phyloP scores from a whole-genome alignment of 306 rosid species.

The Cyamopsis tetragonoloba region DNA sequence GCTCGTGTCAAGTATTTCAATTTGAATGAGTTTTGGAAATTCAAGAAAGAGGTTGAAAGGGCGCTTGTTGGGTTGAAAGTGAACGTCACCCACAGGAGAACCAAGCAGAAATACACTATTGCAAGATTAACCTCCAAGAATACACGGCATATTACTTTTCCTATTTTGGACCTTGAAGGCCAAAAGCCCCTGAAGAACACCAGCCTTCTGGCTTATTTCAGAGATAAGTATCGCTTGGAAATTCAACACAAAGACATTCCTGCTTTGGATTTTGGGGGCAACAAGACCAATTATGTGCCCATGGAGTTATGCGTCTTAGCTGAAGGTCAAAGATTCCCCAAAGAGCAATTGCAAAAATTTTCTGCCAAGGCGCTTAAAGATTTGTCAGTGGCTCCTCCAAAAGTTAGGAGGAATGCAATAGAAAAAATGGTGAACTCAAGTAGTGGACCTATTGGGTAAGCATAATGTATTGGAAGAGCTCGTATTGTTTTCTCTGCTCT shows the following conservation, averaged over 20 bases:
- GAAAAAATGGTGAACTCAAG: slow-evolving; percentile 30
- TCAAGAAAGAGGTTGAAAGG: slow-evolving; percentile 19
- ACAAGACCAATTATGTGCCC: slow-evolving; percentile 45
- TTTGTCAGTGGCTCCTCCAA: slow-evolving; percentile 31
- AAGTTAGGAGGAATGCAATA: slow-evolving; percentile 28
- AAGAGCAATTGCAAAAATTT: slow-evolving; percentile 27
- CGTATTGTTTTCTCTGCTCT: background rate
- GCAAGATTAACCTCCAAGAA: slow-evolving; percentile 20
- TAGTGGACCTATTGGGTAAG: slow-evolving; percentile 70
- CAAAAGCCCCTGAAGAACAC: slow-evolving; percentile 5
- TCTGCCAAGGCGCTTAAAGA: slow-evolving; percentile 32
- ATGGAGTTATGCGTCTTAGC: slow-evolving; percentile 62
- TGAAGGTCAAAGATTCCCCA: slow-evolving; percentile 62
- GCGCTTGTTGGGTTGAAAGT: slow-evolving; percentile 48
- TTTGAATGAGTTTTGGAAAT: slow-evolving; percentile 18
- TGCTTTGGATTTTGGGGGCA: slow-evolving; percentile 45
- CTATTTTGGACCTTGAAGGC: slow-evolving; percentile 23
- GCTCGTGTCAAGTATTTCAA: slow-evolving; percentile 6
- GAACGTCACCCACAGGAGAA: slow-evolving; percentile 51
- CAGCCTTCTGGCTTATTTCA: slow-evolving; percentile 37
- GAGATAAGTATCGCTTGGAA: slow-evolving; percentile 13
- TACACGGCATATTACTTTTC: slow-evolving; percentile 31
- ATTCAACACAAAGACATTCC: slow-evolving; percentile 41
- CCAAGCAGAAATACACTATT: slow-evolving; percentile 46
- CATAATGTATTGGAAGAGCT: background rate